phyloP scores from a whole-genome alignment of 2,329 filamentous ascomycete species.

The Helicocarpus griseus region DNA sequence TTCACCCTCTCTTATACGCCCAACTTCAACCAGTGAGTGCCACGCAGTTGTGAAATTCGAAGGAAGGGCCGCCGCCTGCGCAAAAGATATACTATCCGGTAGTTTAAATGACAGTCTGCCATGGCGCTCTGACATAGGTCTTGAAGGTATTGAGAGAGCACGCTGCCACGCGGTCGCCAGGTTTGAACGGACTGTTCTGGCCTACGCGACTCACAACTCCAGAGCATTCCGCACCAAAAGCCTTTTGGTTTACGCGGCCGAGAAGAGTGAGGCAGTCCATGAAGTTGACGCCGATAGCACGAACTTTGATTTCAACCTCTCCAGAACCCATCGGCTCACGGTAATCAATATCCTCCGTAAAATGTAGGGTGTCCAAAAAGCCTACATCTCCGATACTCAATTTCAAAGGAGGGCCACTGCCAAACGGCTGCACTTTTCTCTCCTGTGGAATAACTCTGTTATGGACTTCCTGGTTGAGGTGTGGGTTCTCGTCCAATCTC shows the following conservation, averaged over 20 bases:
- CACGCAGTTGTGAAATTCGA: conserved; percentile 10
- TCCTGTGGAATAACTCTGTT: conserved; percentile 1
- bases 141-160: conserved; percentile 18
- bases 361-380: conserved; percentile 10
- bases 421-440: neutral
- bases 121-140: conserved; percentile 18
- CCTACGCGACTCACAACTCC: conserved; percentile 14
- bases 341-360: conserved; percentile 7
- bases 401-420: conserved; percentile 1
- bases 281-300: conserved; percentile 15
- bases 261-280: conserved; percentile 15
- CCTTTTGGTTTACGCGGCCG: conserved; percentile 9
- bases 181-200: neutral
- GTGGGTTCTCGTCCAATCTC: neutral
- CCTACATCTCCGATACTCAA: conserved; percentile 10
- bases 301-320: conserved; percentile 15
- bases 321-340: conserved; percentile 3
- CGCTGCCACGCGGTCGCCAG: conserved; percentile 27
- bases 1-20: conserved; percentile 16
- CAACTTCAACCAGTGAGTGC: conserved; percentile 17
- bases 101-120: conserved; percentile 21
- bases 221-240: conserved; percentile 11
- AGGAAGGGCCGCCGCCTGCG: conserved; percentile 13
- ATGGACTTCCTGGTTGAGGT: neutral
- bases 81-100: conserved; percentile 28